Percentiles rank a stretch among this genome's conserved stretches.
Evolutionary conservation across 1,139 yeast species (phyloP).

Genomic region (Trichomonascaceae sp.): DNA sequence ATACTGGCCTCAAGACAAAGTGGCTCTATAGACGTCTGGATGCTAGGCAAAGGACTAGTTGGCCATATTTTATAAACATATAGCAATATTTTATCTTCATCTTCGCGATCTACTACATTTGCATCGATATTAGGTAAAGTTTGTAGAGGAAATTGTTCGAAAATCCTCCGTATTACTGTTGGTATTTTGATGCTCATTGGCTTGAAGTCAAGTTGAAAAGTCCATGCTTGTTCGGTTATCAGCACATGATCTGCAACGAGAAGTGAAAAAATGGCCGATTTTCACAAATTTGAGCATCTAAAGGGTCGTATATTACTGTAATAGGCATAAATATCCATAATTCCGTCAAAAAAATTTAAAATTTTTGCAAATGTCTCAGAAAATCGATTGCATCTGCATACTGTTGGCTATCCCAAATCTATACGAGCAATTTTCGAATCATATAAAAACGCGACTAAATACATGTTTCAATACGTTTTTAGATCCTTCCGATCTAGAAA

Average conservation of each 20-base stretch:
- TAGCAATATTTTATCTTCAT: slow-evolving; percentile 12
- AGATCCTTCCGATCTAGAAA: not conserved
- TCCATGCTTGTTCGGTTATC: not conserved
- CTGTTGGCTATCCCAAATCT: not conserved
- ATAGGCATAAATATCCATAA: not conserved
- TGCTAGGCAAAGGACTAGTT: not conserved
- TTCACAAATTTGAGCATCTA: not conserved
- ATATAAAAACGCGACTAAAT: not conserved
- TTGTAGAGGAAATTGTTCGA: slow-evolving; percentile 46
- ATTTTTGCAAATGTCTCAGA: not conserved
- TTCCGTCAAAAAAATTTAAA: not conserved
- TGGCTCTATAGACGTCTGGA: slow-evolving; percentile 28
- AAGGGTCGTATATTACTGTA: not conserved
- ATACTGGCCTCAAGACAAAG: slow-evolving; percentile 25
- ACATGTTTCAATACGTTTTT: not conserved
- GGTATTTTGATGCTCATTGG: slow-evolving; percentile 35
- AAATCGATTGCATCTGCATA: not conserved
- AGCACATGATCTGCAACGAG: not conserved
- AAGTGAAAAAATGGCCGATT: not conserved
- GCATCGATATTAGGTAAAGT: slow-evolving; percentile 29
- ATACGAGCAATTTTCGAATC: not conserved
- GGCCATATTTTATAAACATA: slow-evolving; percentile 24
- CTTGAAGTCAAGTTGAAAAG: not conserved
- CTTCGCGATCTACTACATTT: not conserved
- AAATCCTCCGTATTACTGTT: slow-evolving; percentile 37